Evolutionary conservation across 2,329 filamentous ascomycete genomes (phyloP).

Genomic region (Cytospora schulzeri): DNA sequence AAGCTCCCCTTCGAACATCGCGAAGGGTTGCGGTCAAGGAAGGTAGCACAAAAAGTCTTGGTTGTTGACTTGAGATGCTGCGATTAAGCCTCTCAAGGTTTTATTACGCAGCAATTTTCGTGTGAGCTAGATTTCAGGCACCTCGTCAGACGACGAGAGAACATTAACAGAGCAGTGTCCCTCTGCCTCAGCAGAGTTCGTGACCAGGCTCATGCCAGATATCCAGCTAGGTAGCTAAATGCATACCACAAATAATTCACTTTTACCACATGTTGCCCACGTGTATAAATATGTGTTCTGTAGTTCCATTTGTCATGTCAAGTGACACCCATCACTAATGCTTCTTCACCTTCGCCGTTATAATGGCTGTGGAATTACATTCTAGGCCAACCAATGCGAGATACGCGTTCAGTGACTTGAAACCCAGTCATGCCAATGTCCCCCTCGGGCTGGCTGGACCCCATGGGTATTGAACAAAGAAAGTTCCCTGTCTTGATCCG

Average conservation of each 20-base stretch:
- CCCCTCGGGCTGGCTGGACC: neutral
- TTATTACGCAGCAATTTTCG: neutral
- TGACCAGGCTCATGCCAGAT: neutral
- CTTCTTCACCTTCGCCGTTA: neutral
- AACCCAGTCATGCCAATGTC: too few species aligned
- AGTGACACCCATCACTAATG: neutral
- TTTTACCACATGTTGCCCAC: neutral
- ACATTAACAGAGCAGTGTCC: slow-evolving; percentile 2
- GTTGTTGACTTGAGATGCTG: slow-evolving; percentile 9
- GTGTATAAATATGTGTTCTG: neutral
- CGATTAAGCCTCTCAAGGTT: neutral
- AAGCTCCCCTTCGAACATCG: neutral
- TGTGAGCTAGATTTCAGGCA: slow-evolving; percentile 11
- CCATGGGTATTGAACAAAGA: neutral
- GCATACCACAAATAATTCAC: neutral
- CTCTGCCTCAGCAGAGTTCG: neutral
- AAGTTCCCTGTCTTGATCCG: neutral
- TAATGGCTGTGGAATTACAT: neutral
- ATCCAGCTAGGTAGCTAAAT: slow-evolving; percentile 10
- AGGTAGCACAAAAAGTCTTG: slow-evolving; percentile 22
- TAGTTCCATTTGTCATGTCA: too few species aligned
- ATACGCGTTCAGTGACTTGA: too few species aligned
- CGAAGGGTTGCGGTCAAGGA: slow-evolving; percentile 2
- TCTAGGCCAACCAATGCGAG: too few species aligned
- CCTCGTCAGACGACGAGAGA: neutral